phyloP scores from a whole-genome alignment of 345 rosid genomes.

The Sisymbrium altissimum region DNA sequence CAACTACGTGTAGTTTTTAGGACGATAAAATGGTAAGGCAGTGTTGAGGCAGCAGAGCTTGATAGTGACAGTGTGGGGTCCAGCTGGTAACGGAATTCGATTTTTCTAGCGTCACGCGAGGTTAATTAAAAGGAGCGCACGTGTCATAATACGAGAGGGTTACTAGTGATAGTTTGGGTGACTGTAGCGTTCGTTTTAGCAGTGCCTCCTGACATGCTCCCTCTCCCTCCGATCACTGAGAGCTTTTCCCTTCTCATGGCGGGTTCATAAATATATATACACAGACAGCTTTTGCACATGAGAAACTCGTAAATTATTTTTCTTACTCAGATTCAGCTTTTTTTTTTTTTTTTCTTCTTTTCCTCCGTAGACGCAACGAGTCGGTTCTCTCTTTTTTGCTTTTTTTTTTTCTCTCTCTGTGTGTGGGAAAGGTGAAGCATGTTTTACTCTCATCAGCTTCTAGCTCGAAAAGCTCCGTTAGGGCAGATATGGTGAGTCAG shows the following conservation, averaged over 20 bases:
- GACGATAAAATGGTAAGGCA: neutral
- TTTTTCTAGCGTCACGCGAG: slow-evolving; percentile 5
- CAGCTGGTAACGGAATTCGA: slow-evolving; percentile 20
- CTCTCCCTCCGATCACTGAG: slow-evolving; percentile 11
- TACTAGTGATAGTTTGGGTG: neutral
- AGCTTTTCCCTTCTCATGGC: slow-evolving; percentile 23
- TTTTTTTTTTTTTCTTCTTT: neutral
- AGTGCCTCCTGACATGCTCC: slow-evolving; percentile 12
- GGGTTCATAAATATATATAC: neutral
- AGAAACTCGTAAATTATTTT: neutral
- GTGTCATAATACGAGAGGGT: neutral
- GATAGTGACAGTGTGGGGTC: slow-evolving; percentile 30
- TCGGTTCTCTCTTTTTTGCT: neutral
- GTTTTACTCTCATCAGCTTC: slow-evolving; percentile 94
- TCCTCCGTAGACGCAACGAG: neutral
- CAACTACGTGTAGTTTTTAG: neutral
- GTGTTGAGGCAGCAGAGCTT: slow-evolving; percentile 16
- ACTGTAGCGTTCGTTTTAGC: neutral
- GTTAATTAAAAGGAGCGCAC: neutral
- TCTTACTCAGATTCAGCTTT: slow-evolving; percentile 1
- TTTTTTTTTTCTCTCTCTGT: neutral
- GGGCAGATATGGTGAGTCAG: slow-evolving; percentile 83
- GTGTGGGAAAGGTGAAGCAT: slow-evolving; percentile 34
- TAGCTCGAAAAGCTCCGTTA: slow-evolving; percentile 95
- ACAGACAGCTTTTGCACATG: neutral